Percentiles rank a stretch among this genome's conserved stretches.
Evolutionary conservation across 2,329 filamentous ascomycete species (phyloP).

Genomic region (Cladophialophora chaetospira): DNA sequence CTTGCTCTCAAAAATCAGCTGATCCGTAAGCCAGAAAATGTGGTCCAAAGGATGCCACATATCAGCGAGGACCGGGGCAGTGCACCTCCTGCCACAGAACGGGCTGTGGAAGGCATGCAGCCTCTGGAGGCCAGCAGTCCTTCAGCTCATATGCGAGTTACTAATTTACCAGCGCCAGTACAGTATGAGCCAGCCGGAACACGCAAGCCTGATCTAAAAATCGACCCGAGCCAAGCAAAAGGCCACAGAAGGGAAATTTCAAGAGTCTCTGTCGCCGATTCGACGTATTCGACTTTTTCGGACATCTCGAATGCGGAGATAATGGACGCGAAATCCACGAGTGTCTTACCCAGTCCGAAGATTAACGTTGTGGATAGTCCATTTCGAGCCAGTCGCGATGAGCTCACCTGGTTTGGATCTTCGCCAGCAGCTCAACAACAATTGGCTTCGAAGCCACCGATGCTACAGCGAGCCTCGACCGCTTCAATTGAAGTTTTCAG

Average conservation of each 20-base stretch:
- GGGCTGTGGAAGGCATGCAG: no score
- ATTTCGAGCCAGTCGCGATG: constrained; percentile 21
- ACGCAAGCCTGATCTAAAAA: constrained; percentile 27
- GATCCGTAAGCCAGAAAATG: constrained; percentile 20
- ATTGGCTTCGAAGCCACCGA: constrained; percentile 21
- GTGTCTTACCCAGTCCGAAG: constrained; percentile 33
- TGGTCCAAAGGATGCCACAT: constrained; percentile 21
- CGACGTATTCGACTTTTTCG: constrained; percentile 30
- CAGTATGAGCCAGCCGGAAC: constrained; percentile 7
- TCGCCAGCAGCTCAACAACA: constrained; percentile 15
- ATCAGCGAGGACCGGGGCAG: constrained; percentile 21
- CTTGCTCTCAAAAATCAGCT: constrained; percentile 68
- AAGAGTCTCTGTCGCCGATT: constrained; percentile 33
- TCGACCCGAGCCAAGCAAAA: constrained; percentile 18
- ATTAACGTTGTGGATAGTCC: constrained; percentile 32
- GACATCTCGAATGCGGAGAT: constrained; percentile 36
- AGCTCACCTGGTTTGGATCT: constrained; percentile 25
- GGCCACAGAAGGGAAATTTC: constrained; percentile 33
- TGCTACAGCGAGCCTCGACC: constrained; percentile 32
- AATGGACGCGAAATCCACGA: constrained; percentile 31
- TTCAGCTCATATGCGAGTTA: no score
- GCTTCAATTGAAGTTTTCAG: constrained; percentile 35
- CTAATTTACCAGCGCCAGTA: no score
- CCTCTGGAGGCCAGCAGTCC: no score
- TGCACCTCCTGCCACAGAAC: constrained; percentile 12